Conservation (phyloP, 2,329 filamentous ascomycete species). For the Aspergillus spinulosporus region DNA sequence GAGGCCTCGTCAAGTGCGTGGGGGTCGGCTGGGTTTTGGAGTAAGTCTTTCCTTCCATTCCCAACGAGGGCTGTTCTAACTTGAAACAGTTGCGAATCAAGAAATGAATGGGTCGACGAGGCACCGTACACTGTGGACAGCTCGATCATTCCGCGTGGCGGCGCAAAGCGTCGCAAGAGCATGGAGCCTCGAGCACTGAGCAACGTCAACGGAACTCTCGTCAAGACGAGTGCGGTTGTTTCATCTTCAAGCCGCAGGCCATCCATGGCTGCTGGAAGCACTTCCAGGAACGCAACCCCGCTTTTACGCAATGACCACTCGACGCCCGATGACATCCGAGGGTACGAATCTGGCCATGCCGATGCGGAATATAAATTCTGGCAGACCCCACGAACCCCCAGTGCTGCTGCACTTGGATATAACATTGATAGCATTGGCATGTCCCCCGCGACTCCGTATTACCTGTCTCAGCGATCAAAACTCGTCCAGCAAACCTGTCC, state of each 20-base stretch:
- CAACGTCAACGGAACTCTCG: conserved; percentile 66
- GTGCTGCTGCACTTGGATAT: conserved; percentile 34
- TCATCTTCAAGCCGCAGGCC: conserved; percentile 31
- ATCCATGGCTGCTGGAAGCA: conserved; percentile 35
- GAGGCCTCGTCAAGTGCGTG: conserved; percentile 78
- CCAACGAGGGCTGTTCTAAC: conserved; percentile 17
- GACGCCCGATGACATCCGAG: conserved; percentile 19
- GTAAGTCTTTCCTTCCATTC: conserved; percentile 56
- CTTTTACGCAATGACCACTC: conserved; percentile 19
- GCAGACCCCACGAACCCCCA: conserved; percentile 37
- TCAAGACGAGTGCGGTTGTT: conserved; percentile 36
- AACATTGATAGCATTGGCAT: conserved; percentile 42
- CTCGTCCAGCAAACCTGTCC: conserved; percentile 56
- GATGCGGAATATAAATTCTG: conserved; percentile 21
- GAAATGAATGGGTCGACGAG: conserved; percentile 76
- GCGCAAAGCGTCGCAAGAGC: conserved; percentile 71
- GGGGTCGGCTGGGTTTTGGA: conserved; percentile 87
- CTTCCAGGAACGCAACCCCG: conserved; percentile 37
- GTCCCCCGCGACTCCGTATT: conserved; percentile 50
- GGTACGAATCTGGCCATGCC: conserved; percentile 21
- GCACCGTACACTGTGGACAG: conserved; percentile 68
- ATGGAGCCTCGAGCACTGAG: conserved; percentile 74
- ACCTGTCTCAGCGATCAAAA: conserved; percentile 43
- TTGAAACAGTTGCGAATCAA: conserved; percentile 65
- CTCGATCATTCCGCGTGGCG: conserved; percentile 66